Base-by-base conservation (phyloP, 2,329 filamentous ascomycete genomes). In the Pestalotiopsis sp. region DNA sequence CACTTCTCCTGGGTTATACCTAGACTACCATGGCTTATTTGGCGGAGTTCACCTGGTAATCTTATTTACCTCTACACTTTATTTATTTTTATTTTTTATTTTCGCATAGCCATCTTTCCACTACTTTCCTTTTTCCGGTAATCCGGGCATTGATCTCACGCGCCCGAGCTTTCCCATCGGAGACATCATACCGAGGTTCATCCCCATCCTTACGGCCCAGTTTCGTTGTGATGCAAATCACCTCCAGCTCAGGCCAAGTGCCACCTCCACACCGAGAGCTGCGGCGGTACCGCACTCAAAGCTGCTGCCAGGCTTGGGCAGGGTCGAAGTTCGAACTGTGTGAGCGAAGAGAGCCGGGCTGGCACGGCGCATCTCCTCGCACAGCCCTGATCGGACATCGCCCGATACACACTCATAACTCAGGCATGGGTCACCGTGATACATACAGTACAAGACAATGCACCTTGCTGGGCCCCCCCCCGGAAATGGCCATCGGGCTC, bases 211-310 rank as follows among this genome's bases (percentile, higher is more conserved):
- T 52, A 52, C 17, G 45, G 17, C 45, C 45, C 14, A 52, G 45
- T 52, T 52, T n/a, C 45, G 45, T 52, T 20, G 20, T 20, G 45
- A n/a, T 52, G 45, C 45, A 52, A 52, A 52, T 52, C 45, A 52
- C 45, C 45, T 52, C 45, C 45, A 52, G 59, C 27, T 13, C 59
- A 14, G 20, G 59, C 25, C 25, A 20, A 36, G n/a, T 27, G 12
- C 31, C 36, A 62, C n/a, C 59, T 39, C 59, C 59, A 62, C 59
- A 27, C 59, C 59, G 59, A 62, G 59, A 36, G 31, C 25, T 20
- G 38, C 59, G 27, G 59, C 59, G n/a, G 31, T 36, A 38, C n/a
- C 36, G 13, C 59, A 20, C 14, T 39, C 31, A 4, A 36, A 11
- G 17, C 27, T 39, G 57, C 11, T 12, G n/a, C 11, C 59, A 36